Evolutionary conservation across 2,329 filamentous ascomycete genomes (phyloP).

Genomic region (Colletotrichum viniferum): DNA sequence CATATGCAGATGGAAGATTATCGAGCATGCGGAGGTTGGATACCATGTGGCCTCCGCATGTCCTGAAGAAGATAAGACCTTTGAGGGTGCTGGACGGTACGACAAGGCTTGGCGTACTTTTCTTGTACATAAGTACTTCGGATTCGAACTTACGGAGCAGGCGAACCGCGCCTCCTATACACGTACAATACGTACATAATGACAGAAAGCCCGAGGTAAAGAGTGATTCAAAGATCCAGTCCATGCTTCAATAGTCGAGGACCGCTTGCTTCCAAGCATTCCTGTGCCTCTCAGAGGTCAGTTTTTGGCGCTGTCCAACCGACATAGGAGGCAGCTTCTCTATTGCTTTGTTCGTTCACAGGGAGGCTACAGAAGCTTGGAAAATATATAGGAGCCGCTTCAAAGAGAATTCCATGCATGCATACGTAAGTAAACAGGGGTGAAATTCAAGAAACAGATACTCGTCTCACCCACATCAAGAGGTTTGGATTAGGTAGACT

Average conservation of each 20-base stretch:
- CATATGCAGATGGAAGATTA: not conserved
- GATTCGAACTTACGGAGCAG: fast-evolving
- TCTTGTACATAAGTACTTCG: not conserved
- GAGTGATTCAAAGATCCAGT: fast-evolving
- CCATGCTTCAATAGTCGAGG: fast-evolving
- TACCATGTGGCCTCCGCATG: not conserved
- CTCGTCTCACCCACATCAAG: not conserved
- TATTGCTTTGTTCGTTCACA: not conserved
- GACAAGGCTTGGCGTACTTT: not conserved
- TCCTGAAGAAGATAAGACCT: too few species aligned
- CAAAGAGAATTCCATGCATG: not conserved
- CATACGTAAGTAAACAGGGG: not conserved
- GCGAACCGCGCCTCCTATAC: not conserved
- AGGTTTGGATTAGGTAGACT: too few species aligned
- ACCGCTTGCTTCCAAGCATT: not conserved
- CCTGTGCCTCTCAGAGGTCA: not conserved
- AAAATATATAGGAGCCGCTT: not conserved
- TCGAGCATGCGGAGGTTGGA: not conserved
- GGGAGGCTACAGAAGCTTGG: not conserved
- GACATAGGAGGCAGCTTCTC: too few species aligned
- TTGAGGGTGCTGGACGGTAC: too few species aligned
- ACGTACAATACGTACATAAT: fast-evolving
- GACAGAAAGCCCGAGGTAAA: fast-evolving
- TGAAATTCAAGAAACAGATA: not conserved
- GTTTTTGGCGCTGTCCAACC: not conserved